Base-by-base conservation (phyloP, 2,329 filamentous ascomycete genomes). In the Raffaelea arxii region DNA sequence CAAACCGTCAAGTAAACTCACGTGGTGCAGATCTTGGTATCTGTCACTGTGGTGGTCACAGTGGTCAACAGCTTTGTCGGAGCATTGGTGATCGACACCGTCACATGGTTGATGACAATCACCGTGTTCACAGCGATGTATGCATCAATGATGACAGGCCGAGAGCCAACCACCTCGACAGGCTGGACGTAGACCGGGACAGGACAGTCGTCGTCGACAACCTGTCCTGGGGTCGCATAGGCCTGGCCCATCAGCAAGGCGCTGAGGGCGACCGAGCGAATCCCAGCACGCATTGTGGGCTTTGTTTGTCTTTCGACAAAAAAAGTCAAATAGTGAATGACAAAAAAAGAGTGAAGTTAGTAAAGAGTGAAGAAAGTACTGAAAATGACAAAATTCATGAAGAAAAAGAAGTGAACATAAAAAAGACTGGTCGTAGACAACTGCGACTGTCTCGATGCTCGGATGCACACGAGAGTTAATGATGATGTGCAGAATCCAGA, bases 121-220 rank as follows among this genome's bases (percentile, higher is more conserved):
- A 46, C 46, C 1, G 51, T 55, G 50, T 55, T 53, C 27, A 19
- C 25, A 5, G 38, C 18, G 9, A 53, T 25, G 16, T 6, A 46
- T 16, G 42, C 22, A 23, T 52, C 43, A 7, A 53, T 9, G 11
- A 52, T 24, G 1, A 52, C 21, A 2, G 51, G 50, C 10, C 45
- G 46, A 27, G 27, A 19, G 4, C 44, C 48, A 11, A 52, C n/a
- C 5, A 52, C n/a, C 27, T 53, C 48, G 25, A 53, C 39, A 6
- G 53, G 53, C 44, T 55, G 53, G 2, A 55, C 21, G 2, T 41
- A 46, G 4, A 50, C 47, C 3, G 50, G 48, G 5, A 30, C 43
- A 1, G 53, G 51, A 19, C 51, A 53, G 16, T 25, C 22, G 3
- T 49, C 46, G 4, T 44, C 37, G 14, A 50, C 36, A 30, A 44